Percentiles rank a stretch among this genome's conserved stretches.
phyloP scores from a whole-genome alignment of 331 rosid species.

The Quercus lobata region DNA sequence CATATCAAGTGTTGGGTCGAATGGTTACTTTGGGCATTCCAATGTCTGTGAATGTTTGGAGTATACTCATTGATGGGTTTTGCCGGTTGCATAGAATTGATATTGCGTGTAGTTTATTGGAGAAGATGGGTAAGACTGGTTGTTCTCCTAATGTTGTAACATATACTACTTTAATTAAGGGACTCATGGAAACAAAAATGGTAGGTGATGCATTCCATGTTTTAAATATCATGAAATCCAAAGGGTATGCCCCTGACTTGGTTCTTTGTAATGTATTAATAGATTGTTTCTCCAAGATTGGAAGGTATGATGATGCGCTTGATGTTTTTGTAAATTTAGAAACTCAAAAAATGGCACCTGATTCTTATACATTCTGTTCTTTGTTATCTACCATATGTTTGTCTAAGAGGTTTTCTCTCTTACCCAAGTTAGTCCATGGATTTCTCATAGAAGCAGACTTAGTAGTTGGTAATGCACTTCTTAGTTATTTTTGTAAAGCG shows the following conservation, averaged over 20 bases:
- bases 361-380: constrained; percentile 57
- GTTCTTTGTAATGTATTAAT: constrained; percentile 61
- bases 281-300: constrained; percentile 53
- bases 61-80: constrained; percentile 44
- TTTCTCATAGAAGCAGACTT: constrained; percentile 41
- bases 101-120: constrained; percentile 33
- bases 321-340: constrained; percentile 28
- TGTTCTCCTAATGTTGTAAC: constrained; percentile 59
- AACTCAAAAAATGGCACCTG: constrained; percentile 36
- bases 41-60: constrained; percentile 49
- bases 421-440: constrained; percentile 36
- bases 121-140: constrained; percentile 42
- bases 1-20: constrained; percentile 50
- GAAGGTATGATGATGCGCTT: constrained; percentile 50
- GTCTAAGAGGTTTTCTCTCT: constrained; percentile 42
- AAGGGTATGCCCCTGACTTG: constrained; percentile 42
- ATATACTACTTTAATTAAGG: constrained; percentile 55
- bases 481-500: constrained; percentile 42
- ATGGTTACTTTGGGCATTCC: constrained; percentile 43
- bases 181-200: constrained; percentile 42
- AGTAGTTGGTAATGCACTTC: constrained; percentile 54
- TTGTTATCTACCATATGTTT: constrained; percentile 36
- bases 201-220: constrained; percentile 38
- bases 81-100: constrained; percentile 34
- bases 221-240: constrained; percentile 35